A percentile compares a stretch with the other conserved stretches of the same genome.
Conservation (phyloP, 2,329 filamentous ascomycete genomes). For the Xylariaceae sp. region DNA sequence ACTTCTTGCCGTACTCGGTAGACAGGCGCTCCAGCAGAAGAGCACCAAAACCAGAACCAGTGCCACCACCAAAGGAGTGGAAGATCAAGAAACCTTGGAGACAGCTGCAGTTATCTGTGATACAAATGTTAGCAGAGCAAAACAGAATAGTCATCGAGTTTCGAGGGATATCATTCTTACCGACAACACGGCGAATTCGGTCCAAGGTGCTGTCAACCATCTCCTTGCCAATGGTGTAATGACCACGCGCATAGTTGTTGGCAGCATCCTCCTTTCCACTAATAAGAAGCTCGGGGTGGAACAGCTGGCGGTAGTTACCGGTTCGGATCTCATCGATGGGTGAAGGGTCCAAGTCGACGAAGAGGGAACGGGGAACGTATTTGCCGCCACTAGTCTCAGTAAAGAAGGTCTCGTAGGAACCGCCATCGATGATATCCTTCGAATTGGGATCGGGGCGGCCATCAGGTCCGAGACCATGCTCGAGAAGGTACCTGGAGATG, state of each 20-base stretch:
- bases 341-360: slow-evolving; percentile 75
- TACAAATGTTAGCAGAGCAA: slow-evolving; percentile 28
- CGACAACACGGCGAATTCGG: slow-evolving; percentile 71
- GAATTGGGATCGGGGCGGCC: slow-evolving; percentile 68
- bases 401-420: slow-evolving; percentile 77
- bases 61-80: slow-evolving; percentile 77
- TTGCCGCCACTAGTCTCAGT: slow-evolving; percentile 75
- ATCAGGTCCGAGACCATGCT: slow-evolving; percentile 72
- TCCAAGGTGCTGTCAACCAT: slow-evolving; percentile 75
- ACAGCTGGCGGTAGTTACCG: slow-evolving; percentile 70
- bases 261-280: slow-evolving; percentile 79
- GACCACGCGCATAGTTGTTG: slow-evolving; percentile 79
- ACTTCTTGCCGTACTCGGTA: slow-evolving; percentile 79
- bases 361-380: slow-evolving; percentile 75
- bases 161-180: slow-evolving; percentile 50
- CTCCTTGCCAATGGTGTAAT: slow-evolving; percentile 80
- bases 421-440: slow-evolving; percentile 65
- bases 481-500: slow-evolving; percentile 68
- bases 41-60: slow-evolving; percentile 75
- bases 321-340: slow-evolving; percentile 78
- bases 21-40: slow-evolving; percentile 75
- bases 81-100: slow-evolving; percentile 78
- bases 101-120: slow-evolving; percentile 72
- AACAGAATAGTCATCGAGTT: neutral
- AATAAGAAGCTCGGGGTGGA: slow-evolving; percentile 75